phyloP scores from a whole-genome alignment of 2,329 filamentous ascomycete species.

The Incumbomyces lentus region DNA sequence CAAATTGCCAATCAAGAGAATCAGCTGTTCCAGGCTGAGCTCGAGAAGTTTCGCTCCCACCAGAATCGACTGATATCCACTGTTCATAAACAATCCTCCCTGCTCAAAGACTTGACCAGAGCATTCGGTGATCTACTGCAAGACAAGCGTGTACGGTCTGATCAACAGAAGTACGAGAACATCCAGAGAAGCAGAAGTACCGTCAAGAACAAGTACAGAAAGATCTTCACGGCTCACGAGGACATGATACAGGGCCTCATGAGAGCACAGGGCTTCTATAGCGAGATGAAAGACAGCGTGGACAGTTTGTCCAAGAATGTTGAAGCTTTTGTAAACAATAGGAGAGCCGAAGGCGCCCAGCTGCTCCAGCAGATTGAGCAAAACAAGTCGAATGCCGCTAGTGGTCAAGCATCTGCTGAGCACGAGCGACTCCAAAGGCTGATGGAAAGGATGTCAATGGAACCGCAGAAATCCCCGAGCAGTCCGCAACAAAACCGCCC shows the following conservation, averaged over 20 bases:
- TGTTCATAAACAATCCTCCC: slow-evolving; percentile 83
- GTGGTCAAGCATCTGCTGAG: slow-evolving; percentile 64
- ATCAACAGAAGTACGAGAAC: slow-evolving; percentile 89
- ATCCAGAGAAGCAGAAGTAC: slow-evolving; percentile 73
- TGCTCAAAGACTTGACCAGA: slow-evolving; percentile 89
- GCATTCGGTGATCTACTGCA: slow-evolving; percentile 81
- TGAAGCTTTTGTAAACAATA: slow-evolving; percentile 91
- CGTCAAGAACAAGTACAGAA: slow-evolving; percentile 79
- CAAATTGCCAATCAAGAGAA: slow-evolving; percentile 83
- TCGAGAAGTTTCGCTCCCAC: slow-evolving; percentile 94
- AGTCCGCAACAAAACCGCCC: slow-evolving; percentile 33
- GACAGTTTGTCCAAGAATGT: slow-evolving; percentile 91
- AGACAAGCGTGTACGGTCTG: slow-evolving; percentile 83
- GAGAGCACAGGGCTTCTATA: slow-evolving; percentile 86
- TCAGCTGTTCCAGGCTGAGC: slow-evolving; percentile 85
- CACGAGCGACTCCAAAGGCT: slow-evolving; percentile 74
- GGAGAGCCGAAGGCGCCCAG: slow-evolving; percentile 80
- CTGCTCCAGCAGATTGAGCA: slow-evolving; percentile 81
- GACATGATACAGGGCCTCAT: slow-evolving; percentile 77
- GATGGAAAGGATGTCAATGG: slow-evolving; percentile 93
- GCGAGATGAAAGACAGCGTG: slow-evolving; percentile 89
- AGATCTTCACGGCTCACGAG: slow-evolving; percentile 83
- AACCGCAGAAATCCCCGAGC: slow-evolving; percentile 40
- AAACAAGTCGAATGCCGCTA: slow-evolving; percentile 52
- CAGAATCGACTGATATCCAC: slow-evolving; percentile 86